phyloP scores from a whole-genome alignment of 306 rosid species.

The Mimosa pudica region DNA sequence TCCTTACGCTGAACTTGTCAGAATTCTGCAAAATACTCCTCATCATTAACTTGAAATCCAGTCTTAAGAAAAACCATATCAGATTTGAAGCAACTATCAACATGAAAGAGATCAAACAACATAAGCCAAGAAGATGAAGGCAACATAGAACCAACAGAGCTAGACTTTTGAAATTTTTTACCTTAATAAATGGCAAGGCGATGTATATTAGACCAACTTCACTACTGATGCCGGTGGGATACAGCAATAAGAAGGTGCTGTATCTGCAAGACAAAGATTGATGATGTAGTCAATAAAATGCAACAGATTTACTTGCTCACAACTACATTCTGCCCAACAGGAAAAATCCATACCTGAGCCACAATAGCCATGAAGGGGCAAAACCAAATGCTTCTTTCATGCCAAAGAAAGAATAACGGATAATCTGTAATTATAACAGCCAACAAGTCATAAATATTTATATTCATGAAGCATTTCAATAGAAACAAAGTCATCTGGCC shows the following conservation, averaged over 20 bases:
- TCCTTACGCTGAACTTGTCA: conserved; percentile 66
- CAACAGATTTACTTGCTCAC: not conserved
- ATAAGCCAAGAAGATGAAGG: conserved; percentile 6
- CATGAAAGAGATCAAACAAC: conserved; percentile 17
- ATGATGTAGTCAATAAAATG: conserved; percentile 7
- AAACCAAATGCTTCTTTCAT: conserved; percentile 65
- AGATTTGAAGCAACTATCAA: not conserved
- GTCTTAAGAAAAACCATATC: conserved; percentile 21
- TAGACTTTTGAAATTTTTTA: conserved; percentile 28
- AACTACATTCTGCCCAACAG: not conserved
- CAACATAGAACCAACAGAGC: not conserved
- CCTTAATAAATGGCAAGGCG: conserved; percentile 68
- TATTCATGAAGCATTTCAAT: conserved; percentile 1
- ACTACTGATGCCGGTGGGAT: conserved; percentile 64
- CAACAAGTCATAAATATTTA: conserved; percentile 7
- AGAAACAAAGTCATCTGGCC: conserved; percentile 23
- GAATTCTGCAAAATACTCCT: conserved; percentile 54
- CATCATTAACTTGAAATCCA: conserved; percentile 27
- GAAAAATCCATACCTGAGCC: conserved; percentile 58
- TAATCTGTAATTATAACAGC: conserved; percentile 49
- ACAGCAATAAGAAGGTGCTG: conserved; percentile 65
- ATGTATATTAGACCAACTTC: conserved; percentile 66
- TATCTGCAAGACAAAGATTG: conserved; percentile 47
- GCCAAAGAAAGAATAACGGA: conserved; percentile 71
- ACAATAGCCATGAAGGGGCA: conserved; percentile 71